Evolutionary conservation across 2,329 filamentous ascomycete genomes (phyloP).

Genomic region (Lachnellula suecica): DNA sequence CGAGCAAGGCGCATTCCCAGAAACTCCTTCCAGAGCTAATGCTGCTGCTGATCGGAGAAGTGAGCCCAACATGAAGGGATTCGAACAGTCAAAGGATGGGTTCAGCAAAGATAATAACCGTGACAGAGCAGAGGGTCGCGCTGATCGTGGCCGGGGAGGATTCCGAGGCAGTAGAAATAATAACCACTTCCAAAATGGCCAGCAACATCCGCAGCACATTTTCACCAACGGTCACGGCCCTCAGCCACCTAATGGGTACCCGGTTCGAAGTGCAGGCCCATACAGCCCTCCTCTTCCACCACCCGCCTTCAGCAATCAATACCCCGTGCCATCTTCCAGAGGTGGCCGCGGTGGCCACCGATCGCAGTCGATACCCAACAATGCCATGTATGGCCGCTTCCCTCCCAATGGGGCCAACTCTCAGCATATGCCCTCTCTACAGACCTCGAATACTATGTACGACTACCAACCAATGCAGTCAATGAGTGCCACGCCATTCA

Average conservation of each 20-base stretch:
- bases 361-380: conserved; percentile 61
- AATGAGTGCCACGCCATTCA: conserved; percentile 58
- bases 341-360: conserved; percentile 52
- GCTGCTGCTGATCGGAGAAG: conserved; percentile 28
- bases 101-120: conserved; percentile 28
- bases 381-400: conserved; percentile 46
- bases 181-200: conserved; percentile 32
- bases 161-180: conserved; percentile 43
- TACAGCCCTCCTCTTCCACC: conserved; percentile 38
- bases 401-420: conserved; percentile 35
- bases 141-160: conserved; percentile 44
- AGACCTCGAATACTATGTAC: conserved; percentile 52
- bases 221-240: conserved; percentile 40
- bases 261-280: conserved; percentile 26
- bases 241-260: conserved; percentile 27
- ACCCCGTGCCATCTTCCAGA: conserved; percentile 33
- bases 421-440: conserved; percentile 41
- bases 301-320: conserved; percentile 34
- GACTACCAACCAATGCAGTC: conserved; percentile 54
- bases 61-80: conserved; percentile 27
- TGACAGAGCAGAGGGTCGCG: conserved; percentile 38
- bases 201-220: conserved; percentile 32
- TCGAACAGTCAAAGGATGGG: conserved; percentile 31
- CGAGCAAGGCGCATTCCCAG: conserved; percentile 20
- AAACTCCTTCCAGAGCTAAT: conserved; percentile 25